Conservation (phyloP, 2,329 filamentous ascomycete species). For the Alternaria postmessia region DNA sequence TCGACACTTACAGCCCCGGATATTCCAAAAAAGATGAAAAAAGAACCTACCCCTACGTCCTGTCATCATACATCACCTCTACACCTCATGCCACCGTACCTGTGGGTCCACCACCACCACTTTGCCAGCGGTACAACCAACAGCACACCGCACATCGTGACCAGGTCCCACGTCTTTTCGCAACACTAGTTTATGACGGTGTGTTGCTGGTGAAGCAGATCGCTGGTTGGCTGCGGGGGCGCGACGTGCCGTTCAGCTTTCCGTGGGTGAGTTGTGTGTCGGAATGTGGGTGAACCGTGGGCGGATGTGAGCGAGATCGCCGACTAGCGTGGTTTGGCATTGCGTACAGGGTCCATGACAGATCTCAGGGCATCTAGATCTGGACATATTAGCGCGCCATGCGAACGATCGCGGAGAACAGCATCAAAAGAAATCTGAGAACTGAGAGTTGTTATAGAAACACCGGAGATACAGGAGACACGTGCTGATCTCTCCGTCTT, state of each 20-base stretch:
- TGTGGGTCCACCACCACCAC: neutral
- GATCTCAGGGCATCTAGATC: slow-evolving; percentile 6
- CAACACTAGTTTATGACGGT: slow-evolving; percentile 4
- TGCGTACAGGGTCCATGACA: slow-evolving; percentile 2
- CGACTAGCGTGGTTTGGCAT: neutral
- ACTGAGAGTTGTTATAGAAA: neutral
- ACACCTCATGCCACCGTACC: slow-evolving; percentile 1
- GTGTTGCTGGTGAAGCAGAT: slow-evolving; percentile 1
- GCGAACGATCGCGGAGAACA: slow-evolving; percentile 3
- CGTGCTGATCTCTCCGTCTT: slow-evolving; percentile 1
- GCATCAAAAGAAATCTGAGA: neutral
- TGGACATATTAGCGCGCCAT: neutral
- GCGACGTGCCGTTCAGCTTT: slow-evolving; percentile 2
- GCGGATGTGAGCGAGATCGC: neutral
- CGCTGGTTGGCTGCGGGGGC: slow-evolving; percentile 3
- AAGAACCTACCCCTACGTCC: neutral
- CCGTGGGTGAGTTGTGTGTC: slow-evolving; percentile 8
- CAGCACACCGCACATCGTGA: slow-evolving; percentile 6
- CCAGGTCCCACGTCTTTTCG: neutral
- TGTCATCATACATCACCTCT: slow-evolving; percentile 4
- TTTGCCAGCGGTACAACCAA: slow-evolving; percentile 6
- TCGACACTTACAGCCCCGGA: slow-evolving; percentile 4
- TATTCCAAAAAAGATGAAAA: neutral
- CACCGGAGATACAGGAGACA: neutral
- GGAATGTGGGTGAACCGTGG: slow-evolving; percentile 5